These are phyloP conservation scores for Triticum monococcum DNA, from an alignment of 176 grass and related monocot species.

Conservation along the genomic window DNA sequence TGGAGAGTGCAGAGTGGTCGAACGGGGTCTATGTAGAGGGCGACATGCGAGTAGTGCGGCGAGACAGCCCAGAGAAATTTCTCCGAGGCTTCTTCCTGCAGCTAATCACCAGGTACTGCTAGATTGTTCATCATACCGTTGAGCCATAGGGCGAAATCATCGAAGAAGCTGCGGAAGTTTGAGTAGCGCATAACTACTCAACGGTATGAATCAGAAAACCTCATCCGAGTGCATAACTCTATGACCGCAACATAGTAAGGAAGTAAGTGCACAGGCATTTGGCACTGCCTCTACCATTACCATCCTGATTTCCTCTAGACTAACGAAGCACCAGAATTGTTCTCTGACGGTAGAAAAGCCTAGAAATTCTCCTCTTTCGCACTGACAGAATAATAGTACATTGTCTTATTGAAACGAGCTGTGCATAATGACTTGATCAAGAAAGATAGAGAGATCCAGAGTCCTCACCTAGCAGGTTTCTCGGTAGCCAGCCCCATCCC, in stretches of 20 bases:
- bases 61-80: not conserved
- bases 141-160: not conserved
- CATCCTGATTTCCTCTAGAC: not conserved
- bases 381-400: not conserved
- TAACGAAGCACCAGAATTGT: not conserved
- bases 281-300: not conserved
- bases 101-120: not conserved
- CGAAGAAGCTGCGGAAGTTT: no score
- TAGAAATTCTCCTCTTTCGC: not conserved
- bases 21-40: not conserved
- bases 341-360: not conserved
- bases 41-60: not conserved
- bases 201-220: no score
- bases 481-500: constrained; percentile 46
- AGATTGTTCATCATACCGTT: not conserved
- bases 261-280: not conserved
- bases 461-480: constrained; percentile 50
- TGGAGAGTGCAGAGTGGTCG: not conserved
- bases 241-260: not conserved
- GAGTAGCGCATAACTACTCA: no score
- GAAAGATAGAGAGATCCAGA: not conserved
- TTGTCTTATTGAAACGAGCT: not conserved
- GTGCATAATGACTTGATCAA: not conserved
- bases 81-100: not conserved
- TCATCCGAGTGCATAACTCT: not conserved